phyloP scores from a whole-genome alignment of 176 grass and related monocot species.

The Aegilops sharonensis region DNA sequence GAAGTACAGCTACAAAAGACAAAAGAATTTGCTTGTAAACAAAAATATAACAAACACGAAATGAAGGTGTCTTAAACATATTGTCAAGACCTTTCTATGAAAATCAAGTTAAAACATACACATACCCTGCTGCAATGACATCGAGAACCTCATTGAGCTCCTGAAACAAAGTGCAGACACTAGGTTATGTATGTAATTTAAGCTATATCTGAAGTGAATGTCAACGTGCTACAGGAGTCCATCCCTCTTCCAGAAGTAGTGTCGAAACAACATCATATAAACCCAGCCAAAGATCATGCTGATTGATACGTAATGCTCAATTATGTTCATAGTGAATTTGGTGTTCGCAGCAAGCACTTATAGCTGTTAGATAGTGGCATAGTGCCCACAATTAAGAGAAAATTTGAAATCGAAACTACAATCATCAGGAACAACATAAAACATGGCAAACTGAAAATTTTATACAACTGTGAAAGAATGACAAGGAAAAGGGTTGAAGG shows the following conservation, averaged over 20 bases:
- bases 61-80: neutral
- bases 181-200: neutral
- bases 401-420: neutral
- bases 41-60: neutral
- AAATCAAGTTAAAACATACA: neutral
- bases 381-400: neutral
- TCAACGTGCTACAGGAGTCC: neutral
- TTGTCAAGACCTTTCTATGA: neutral
- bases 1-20: neutral
- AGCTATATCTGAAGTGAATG: neutral
- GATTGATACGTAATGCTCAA: neutral
- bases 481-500: neutral
- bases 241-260: neutral
- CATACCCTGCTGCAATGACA: constrained; percentile 16
- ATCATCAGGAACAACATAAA: neutral
- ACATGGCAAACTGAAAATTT: neutral
- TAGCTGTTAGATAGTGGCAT: neutral
- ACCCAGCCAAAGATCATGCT: neutral
- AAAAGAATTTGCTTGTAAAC: neutral
- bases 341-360: neutral
- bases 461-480: neutral
- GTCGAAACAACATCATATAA: neutral
- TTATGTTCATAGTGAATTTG: neutral
- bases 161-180: constrained; percentile 17
- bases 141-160: constrained; percentile 10